phyloP scores from a whole-genome alignment of 345 rosid genomes.

The Lumnitzera racemosa region DNA sequence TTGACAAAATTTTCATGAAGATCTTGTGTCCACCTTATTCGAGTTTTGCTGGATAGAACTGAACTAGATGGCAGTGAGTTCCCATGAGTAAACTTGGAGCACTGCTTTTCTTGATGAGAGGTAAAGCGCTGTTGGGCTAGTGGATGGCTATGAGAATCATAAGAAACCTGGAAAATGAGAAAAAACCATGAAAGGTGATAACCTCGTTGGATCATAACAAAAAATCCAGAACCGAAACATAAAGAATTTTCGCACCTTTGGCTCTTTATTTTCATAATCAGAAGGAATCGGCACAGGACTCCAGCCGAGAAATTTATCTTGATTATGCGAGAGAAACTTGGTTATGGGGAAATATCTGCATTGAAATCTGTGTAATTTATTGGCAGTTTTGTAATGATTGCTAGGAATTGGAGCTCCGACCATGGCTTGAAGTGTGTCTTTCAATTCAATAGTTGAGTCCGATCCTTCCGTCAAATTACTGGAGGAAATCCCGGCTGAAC shows the following conservation, averaged over 20 bases:
- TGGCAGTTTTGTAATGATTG: constrained; percentile 2
- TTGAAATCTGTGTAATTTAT: constrained; percentile 9
- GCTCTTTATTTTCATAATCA: background rate
- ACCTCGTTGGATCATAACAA: background rate
- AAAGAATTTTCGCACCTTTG: constrained; percentile 1
- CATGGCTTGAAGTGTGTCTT: constrained; percentile 1
- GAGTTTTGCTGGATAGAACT: constrained; percentile 30
- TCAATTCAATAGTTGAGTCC: background rate
- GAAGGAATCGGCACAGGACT: background rate
- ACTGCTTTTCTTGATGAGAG: constrained; percentile 25
- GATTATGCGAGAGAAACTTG: constrained; percentile 7
- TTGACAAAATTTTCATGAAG: constrained; percentile 84
- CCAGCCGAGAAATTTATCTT: constrained; percentile 3
- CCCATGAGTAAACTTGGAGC: constrained; percentile 18
- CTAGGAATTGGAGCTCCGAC: background rate
- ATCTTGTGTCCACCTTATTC: constrained; percentile 86
- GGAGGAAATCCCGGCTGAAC: constrained; percentile 4
- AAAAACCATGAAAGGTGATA: background rate
- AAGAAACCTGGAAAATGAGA: constrained; percentile 20
- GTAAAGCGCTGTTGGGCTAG: constrained; percentile 20
- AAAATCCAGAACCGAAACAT: background rate
- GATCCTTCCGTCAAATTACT: constrained; percentile 1
- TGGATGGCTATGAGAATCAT: constrained; percentile 17
- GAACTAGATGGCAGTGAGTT: constrained; percentile 20
- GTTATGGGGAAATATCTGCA: constrained; percentile 10